phyloP scores from a whole-genome alignment of 805 yeast species.

The Cyberlindnera lachancei region DNA sequence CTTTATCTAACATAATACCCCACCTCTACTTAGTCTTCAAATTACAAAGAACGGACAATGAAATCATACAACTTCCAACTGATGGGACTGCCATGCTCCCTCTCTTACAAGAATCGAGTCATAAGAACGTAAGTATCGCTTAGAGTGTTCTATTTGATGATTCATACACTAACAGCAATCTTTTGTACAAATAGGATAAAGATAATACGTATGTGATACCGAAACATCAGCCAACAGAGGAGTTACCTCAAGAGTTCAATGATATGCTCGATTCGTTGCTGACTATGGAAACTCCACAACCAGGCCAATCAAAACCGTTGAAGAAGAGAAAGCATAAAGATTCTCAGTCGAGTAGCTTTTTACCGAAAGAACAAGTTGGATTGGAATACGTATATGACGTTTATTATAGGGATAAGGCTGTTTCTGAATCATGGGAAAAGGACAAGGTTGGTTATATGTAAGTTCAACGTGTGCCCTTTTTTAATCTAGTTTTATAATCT shows the following conservation, averaged over 20 bases:
- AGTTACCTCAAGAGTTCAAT: constrained; percentile 55
- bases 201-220: constrained; percentile 21
- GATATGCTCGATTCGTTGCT: constrained; percentile 67
- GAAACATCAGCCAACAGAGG: constrained; percentile 19
- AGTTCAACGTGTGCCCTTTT: too few relatives aligned
- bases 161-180: too few relatives aligned
- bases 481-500: background rate
- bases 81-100: constrained; percentile 14
- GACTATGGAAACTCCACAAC: constrained; percentile 24
- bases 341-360: background rate
- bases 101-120: constrained; percentile 19
- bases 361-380: constrained; percentile 12
- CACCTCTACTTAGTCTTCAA: constrained; percentile 29
- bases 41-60: constrained; percentile 40
- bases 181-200: constrained; percentile 17
- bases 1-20: background rate
- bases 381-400: constrained; percentile 91
- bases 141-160: too few relatives aligned
- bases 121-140: constrained; percentile 6
- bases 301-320: constrained; percentile 12
- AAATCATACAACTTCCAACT: constrained; percentile 12
- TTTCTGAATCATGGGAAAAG: constrained; percentile 38
- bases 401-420: constrained; percentile 60
- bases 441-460: constrained; percentile 29
- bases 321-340: constrained; percentile 22